phyloP scores from a whole-genome alignment of 352 stramenopile genomes.

The Pythium sukuiense region DNA sequence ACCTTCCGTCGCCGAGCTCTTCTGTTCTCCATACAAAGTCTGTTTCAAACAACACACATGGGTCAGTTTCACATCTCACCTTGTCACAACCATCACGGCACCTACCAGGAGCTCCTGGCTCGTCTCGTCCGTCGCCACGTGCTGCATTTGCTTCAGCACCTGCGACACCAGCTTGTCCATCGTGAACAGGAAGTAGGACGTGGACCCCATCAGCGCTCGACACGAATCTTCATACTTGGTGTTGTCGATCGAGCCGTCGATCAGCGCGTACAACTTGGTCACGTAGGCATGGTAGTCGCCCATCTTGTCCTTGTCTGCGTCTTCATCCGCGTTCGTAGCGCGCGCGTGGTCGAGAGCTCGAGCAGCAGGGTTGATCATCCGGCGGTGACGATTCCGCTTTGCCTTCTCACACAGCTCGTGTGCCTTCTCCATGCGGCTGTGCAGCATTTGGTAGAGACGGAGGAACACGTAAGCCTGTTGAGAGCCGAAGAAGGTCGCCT shows the following conservation, averaged over 20 bases:
- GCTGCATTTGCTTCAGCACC: slow-evolving; percentile 90
- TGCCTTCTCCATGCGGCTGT: slow-evolving; percentile 80
- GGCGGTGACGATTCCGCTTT: slow-evolving; percentile 82
- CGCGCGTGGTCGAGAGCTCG: slow-evolving; percentile 74
- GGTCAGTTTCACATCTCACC: not conserved
- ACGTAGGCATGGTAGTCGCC: slow-evolving; percentile 88
- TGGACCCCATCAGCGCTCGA: slow-evolving; percentile 86
- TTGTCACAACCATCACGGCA: not conserved
- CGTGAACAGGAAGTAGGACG: slow-evolving; percentile 91
- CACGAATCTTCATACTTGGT: slow-evolving; percentile 90
- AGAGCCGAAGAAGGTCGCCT: slow-evolving; percentile 71
- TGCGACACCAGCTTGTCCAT: slow-evolving; percentile 89
- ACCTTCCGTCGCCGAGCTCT: slow-evolving; percentile 25
- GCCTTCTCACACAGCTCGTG: slow-evolving; percentile 85
- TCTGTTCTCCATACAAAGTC: slow-evolving; percentile 55
- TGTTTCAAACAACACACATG: slow-evolving; percentile 31
- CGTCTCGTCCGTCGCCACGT: slow-evolving; percentile 77
- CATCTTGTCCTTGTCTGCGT: slow-evolving; percentile 63
- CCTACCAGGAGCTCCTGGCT: slow-evolving; percentile 66
- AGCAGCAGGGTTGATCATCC: slow-evolving; percentile 86
- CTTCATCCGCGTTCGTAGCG: slow-evolving; percentile 46
- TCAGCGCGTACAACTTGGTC: slow-evolving; percentile 84
- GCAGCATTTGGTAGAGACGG: slow-evolving; percentile 87
- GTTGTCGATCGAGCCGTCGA: slow-evolving; percentile 86
- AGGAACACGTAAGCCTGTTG: slow-evolving; percentile 90